Base-by-base conservation (phyloP, 1,139 yeast genomes). In the Komagataea norvegica region DNA sequence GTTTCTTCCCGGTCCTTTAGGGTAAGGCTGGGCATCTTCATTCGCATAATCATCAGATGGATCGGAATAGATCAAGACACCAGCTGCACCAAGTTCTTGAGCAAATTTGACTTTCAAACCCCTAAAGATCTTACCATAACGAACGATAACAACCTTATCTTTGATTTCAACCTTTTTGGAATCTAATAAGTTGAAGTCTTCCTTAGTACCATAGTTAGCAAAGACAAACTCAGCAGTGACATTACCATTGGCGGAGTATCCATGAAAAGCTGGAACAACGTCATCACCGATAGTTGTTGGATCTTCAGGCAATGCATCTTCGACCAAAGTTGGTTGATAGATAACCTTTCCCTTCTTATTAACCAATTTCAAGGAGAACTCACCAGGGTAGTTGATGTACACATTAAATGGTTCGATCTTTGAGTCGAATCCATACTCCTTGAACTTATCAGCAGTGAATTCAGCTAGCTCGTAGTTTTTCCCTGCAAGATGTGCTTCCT, bases 231-330 rank as follows among this genome's bases (percentile, higher is more conserved):
- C 61, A 2, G 75, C 79, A 6, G 81, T 75, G 21, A 74, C 82
- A 48, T 78, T 77, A 17, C 87, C 88, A 32, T 68, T 65, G 2
- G 81, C 85, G n/a, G 82, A 74, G 49, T 77, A 79, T 2, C 84
- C 87, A 48, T 78, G 78, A 62, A 79, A 80, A 1, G 81, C 74
- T 6, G 85, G 85, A 8, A 77, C 65, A 27, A 65, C 52, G 45
- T 65, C 68, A 22, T 61, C 59, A 15, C 72, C 78, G 29, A 60
- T 59, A 1, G 94, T 71, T 25, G 88, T 79, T 24, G 76, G 72
- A 58, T 88, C 96, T 41, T 83, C 83, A 10, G 72, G 64, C 28
- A 87, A 54, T 11, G 61, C 78, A 54, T 87, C 95, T 60, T 87
- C 96, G 46, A 68, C 66, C 45, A 86, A 67, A 2, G 79, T 68